These are phyloP conservation scores for Pseudonectria foliicola DNA, from an alignment of 2,329 filamentous ascomycete genomes.

Conservation along the genomic window DNA sequence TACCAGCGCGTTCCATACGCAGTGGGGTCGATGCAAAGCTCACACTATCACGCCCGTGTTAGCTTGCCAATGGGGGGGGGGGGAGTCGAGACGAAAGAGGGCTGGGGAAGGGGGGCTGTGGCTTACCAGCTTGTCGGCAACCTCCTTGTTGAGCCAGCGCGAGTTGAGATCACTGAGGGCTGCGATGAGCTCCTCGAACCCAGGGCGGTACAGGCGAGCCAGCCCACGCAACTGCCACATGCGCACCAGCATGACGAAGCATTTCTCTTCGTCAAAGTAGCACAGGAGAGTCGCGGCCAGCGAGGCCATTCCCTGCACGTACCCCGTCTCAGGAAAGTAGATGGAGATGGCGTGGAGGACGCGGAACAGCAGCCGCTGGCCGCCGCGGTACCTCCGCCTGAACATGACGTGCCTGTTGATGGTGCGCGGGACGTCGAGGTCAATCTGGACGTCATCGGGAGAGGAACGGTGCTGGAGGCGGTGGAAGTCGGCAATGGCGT, in stretches of 20 bases:
- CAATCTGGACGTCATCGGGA: slow-evolving; percentile 92
- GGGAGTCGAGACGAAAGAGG: slow-evolving; percentile 11
- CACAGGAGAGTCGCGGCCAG: slow-evolving; percentile 87
- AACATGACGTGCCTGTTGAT: slow-evolving; percentile 98
- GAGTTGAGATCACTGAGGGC: slow-evolving; percentile 79
- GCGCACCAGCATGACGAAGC: slow-evolving; percentile 94
- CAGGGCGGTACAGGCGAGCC: slow-evolving; percentile 73
- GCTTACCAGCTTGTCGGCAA: slow-evolving; percentile 74
- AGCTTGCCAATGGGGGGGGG: background rate
- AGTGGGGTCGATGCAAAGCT: slow-evolving; percentile 75
- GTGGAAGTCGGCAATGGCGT: slow-evolving; percentile 66
- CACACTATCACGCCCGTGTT: slow-evolving; percentile 41
- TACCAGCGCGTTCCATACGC: slow-evolving; percentile 98
- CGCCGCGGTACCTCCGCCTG: slow-evolving; percentile 79
- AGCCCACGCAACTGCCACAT: slow-evolving; percentile 86
- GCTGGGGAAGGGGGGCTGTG: background rate
- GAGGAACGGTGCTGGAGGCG: slow-evolving; percentile 66
- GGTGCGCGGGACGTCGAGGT: slow-evolving; percentile 90
- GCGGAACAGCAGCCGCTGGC: slow-evolving; percentile 84
- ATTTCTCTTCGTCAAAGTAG: slow-evolving; percentile 92
- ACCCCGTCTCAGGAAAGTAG: slow-evolving; percentile 85
- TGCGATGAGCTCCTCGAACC: slow-evolving; percentile 80
- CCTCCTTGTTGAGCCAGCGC: slow-evolving; percentile 74
- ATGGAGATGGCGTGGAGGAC: slow-evolving; percentile 88
- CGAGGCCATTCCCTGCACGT: slow-evolving; percentile 97